Evolutionary conservation across 768 basidiomycete species (phyloP), one percentile per base, ranked within the genome.

Genomic region (Hortiboletus campestris): DNA sequence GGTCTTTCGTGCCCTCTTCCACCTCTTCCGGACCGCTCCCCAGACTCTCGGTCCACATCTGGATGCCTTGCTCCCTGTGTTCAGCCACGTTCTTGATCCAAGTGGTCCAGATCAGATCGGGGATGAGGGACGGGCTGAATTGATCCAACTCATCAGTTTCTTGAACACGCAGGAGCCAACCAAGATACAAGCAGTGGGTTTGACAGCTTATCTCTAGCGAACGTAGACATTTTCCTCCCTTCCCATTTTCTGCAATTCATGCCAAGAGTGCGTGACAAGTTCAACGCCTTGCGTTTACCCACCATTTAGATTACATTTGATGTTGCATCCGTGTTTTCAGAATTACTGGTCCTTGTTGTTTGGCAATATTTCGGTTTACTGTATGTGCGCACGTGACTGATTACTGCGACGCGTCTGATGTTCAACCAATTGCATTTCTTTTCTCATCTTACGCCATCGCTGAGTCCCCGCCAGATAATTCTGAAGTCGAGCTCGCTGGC

Each of bases 1-100:
- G 2, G 84, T 94, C 41, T 96, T 96, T 82, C 83, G 85, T 29
- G 88, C 91, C 7, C 78, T 99, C 63, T 91, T 98, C 84, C 80
- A 86, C 60, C 79, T 98, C 46, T 93, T 94, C 83, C 82, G 83
- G 58, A 82, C 78, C n/a, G 82, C 87, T 66, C 84, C 89, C 14
- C 78, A 83, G 45, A 75, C 81, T 2, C 80, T 98, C 35, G 78
- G 83, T 39, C 84, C 87, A 3, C 83, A 86, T 76, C 79, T 98
- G 66, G 91, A 96, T 66, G 79, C 79, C 49, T 75, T 99, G 22
- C 79, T 98, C 34, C 74, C 76, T 13, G 85, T 93, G 38, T 97
- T 98, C 64, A 83, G 81, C 19, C 79, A 84, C 67, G 92, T 95
- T 36, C 80, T 98, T 48, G 87, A 94, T 65, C 91, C 91, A 20